These are phyloP conservation scores for Crithidia acanthocephali DNA, from an alignment of 208 protist genomes.

Conservation along the genomic window DNA sequence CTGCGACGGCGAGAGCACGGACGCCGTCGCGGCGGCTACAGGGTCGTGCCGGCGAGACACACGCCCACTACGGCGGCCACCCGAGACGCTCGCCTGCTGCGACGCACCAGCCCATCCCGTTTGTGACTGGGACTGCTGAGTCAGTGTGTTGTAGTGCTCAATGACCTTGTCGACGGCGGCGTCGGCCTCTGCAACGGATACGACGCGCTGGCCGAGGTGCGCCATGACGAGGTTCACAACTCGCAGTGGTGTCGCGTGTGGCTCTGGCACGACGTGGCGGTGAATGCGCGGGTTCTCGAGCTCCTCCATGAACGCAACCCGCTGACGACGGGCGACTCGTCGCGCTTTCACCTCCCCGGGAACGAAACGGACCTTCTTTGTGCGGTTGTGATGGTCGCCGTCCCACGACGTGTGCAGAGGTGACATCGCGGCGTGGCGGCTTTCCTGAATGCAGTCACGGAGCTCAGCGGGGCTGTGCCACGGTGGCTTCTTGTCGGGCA, in stretches of 20 bases:
- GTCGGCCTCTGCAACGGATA: conserved; percentile 34
- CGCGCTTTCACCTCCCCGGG: background rate
- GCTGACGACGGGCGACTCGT: background rate
- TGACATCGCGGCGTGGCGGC: background rate
- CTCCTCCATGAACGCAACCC: background rate
- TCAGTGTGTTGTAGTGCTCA: conserved; percentile 34
- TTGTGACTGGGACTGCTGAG: conserved; percentile 27
- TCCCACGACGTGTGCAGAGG: conserved; percentile 7
- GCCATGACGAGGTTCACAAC: conserved; percentile 64
- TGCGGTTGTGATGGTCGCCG: background rate
- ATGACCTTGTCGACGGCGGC: conserved; percentile 35
- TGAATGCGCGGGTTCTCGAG: conserved; percentile 24
- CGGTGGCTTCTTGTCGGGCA: conserved; percentile 20
- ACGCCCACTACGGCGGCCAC: background rate
- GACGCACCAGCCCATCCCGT: background rate
- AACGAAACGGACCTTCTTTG: background rate
- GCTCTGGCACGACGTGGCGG: conserved; percentile 56
- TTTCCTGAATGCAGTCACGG: conserved; percentile 17
- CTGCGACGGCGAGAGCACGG: conserved; percentile 35
- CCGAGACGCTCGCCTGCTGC: background rate
- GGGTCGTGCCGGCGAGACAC: background rate
- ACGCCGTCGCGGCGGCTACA: conserved; percentile 6
- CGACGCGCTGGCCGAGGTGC: conserved; percentile 34
- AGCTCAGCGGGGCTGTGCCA: conserved; percentile 25
- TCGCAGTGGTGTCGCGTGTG: conserved; percentile 52